A percentile compares a stretch with the other conserved stretches of the same genome.
Evolutionary conservation across 345 rosid genomes (phyloP).

Genomic region (Jatropha curcas): DNA sequence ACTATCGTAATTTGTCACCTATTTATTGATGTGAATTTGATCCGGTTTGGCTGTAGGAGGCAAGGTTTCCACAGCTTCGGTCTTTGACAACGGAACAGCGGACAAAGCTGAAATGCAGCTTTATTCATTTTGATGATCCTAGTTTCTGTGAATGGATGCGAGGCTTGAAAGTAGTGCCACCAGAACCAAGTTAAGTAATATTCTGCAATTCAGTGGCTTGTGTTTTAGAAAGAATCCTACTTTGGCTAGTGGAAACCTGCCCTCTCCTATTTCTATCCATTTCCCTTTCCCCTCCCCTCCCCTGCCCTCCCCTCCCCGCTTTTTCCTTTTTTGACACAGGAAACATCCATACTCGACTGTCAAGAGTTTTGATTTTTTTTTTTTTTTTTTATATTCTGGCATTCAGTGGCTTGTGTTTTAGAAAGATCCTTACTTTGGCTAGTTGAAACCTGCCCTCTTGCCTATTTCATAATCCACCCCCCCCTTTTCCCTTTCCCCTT

Average conservation of each 20-base stretch:
- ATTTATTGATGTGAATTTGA: neutral
- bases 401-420: too few species aligned
- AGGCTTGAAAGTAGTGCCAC: slow-evolving; percentile 62
- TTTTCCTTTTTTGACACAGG: neutral
- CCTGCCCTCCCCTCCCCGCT: neutral
- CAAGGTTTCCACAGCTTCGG: slow-evolving; percentile 84
- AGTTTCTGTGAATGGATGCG: slow-evolving; percentile 94
- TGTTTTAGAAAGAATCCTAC: slow-evolving; percentile 4
- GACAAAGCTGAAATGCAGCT: slow-evolving; percentile 73
- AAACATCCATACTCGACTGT: neutral
- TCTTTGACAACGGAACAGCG: slow-evolving; percentile 65
- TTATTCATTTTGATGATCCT: slow-evolving; percentile 83
- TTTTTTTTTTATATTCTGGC: too few species aligned
- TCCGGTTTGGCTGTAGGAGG: slow-evolving; percentile 59
- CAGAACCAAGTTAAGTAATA: slow-evolving; percentile 26
- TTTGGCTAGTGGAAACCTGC: neutral
- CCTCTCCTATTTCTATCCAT: too few species aligned
- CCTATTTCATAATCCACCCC: too few species aligned
- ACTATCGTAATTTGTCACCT: neutral
- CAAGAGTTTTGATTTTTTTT: neutral
- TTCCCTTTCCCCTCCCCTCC: neutral
- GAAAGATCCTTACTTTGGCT: too few species aligned
- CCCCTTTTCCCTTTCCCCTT: too few species aligned
- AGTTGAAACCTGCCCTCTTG: too few species aligned
- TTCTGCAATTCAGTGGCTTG: neutral